These are phyloP conservation scores for Tarenaya hassleriana DNA, from an alignment of 345 rosid species.

Conservation along the genomic window DNA sequence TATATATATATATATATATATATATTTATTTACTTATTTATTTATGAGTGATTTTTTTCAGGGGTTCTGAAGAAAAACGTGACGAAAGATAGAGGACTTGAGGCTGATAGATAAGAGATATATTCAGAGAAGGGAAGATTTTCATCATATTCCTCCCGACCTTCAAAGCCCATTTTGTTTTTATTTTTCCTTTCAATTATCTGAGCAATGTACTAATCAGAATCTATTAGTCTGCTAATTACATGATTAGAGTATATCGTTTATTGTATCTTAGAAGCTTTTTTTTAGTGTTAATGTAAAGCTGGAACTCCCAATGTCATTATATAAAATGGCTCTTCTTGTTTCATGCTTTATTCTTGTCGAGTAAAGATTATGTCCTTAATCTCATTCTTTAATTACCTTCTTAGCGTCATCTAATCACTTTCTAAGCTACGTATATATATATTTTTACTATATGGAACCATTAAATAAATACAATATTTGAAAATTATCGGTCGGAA, in stretches of 20 bases:
- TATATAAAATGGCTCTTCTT: too few relatives aligned
- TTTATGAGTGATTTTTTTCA: constrained; percentile 26
- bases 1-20: not conserved
- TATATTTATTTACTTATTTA: not conserved
- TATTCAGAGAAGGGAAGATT: not conserved
- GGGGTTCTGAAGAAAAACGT: constrained; percentile 41
- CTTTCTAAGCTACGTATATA: too few relatives aligned
- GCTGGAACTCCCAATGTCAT: constrained; percentile 15
- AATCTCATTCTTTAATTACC: too few relatives aligned
- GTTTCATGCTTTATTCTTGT: not conserved
- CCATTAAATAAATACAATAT: too few relatives aligned
- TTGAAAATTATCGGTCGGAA: too few relatives aligned
- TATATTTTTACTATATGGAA: too few relatives aligned
- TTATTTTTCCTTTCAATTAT: constrained; percentile 12
- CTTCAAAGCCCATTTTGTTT: constrained; percentile 22
- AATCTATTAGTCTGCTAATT: constrained; percentile 22
- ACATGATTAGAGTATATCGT: constrained; percentile 9
- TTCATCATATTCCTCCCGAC: too few relatives aligned
- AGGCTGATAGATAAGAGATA: constrained; percentile 34
- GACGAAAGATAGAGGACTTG: constrained; percentile 47
- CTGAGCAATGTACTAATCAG: constrained; percentile 18
- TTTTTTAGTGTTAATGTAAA: constrained; percentile 25
- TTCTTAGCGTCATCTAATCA: too few relatives aligned
- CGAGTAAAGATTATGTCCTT: too few relatives aligned
- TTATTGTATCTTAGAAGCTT: not conserved